phyloP scores from a whole-genome alignment of 139 green algal genomes.

The Tetratostichococcus sp. region DNA sequence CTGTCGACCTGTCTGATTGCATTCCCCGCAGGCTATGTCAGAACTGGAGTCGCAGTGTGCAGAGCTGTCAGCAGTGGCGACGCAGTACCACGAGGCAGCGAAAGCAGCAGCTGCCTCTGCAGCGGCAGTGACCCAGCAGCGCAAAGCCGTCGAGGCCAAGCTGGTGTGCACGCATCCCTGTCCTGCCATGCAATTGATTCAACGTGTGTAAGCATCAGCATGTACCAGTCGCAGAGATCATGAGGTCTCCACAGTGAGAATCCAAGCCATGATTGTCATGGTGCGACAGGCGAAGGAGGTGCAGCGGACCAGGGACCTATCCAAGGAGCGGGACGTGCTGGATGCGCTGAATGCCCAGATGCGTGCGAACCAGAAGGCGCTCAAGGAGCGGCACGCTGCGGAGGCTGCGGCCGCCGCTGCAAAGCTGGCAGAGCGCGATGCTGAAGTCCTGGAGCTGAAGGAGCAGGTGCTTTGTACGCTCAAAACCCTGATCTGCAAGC shows the following conservation, averaged over 20 bases:
- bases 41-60: not conserved
- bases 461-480: constrained; percentile 40
- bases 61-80: not conserved
- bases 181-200: too few relatives aligned
- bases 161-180: not conserved
- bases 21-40: not conserved
- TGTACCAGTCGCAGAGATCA: too few relatives aligned
- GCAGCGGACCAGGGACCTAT: constrained; percentile 5
- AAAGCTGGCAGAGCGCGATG: constrained; percentile 34
- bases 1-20: too few relatives aligned
- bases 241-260: too few relatives aligned
- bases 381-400: not conserved
- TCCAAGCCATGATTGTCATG: too few relatives aligned
- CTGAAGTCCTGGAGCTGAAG: constrained; percentile 46
- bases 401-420: not conserved
- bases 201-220: too few relatives aligned
- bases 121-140: not conserved
- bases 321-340: constrained; percentile 14
- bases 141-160: not conserved
- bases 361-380: not conserved
- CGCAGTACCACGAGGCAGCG: not conserved
- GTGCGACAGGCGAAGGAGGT: constrained; percentile 19
- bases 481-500: too few relatives aligned
- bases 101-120: not conserved
- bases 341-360: constrained; percentile 10